A percentile compares a stretch with the other conserved stretches of the same genome.
Conservation (phyloP, 352 stramenopile genomes). For the Globisporangium camurandrum region DNA sequence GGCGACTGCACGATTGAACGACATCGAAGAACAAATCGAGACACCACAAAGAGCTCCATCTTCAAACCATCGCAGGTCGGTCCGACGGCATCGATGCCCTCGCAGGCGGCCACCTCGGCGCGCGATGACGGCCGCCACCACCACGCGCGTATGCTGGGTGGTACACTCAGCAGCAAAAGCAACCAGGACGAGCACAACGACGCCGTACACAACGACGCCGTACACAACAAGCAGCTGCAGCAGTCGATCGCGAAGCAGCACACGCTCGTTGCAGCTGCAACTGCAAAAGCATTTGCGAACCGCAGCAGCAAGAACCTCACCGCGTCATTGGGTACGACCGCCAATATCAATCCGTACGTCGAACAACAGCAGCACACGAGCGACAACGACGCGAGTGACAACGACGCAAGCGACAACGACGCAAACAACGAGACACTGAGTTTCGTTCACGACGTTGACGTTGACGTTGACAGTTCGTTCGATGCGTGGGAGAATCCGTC, state of each 20-base stretch:
- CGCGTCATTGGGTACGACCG: constrained; percentile 13
- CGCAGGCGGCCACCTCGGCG: constrained; percentile 2
- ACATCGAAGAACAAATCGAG: no score
- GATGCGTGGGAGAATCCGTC: constrained; percentile 71
- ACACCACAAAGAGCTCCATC: no score
- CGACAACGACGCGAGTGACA: constrained; percentile 26
- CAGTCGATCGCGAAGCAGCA: constrained; percentile 12
- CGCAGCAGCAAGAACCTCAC: not conserved
- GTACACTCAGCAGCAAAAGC: not conserved
- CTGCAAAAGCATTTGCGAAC: constrained; percentile 9
- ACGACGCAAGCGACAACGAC: constrained; percentile 11
- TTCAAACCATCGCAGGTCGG: no score
- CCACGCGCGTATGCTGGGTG: not conserved
- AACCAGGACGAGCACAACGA: constrained; percentile 10
- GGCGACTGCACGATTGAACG: no score
- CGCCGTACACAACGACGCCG: not conserved
- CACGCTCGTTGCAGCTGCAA: constrained; percentile 7
- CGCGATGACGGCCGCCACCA: not conserved
- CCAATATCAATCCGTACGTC: constrained; percentile 40
- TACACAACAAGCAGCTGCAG: not conserved
- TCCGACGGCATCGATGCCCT: constrained; percentile 3
- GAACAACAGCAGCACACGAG: constrained; percentile 19
- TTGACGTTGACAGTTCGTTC: constrained; percentile 3
- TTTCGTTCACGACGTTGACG: no score
- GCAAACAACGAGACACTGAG: constrained; percentile 9